Conservation (phyloP, 306 rosid species). For the peach (Prunus persica) region DNA sequence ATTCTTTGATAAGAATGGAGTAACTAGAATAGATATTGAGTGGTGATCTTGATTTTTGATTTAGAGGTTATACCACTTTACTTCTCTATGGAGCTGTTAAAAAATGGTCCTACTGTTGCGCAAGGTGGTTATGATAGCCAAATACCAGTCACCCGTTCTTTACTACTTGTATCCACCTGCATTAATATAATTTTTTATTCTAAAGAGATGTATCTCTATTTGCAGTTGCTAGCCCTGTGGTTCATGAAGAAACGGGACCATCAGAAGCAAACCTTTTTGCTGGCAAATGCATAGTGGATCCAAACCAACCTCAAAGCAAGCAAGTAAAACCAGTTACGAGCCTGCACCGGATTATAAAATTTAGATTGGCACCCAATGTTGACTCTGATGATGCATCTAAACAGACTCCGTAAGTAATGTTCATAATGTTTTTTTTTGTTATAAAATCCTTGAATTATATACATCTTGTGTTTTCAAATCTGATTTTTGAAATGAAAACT, state of each 20-base stretch:
- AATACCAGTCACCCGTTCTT: neutral
- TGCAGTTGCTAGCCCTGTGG: slow-evolving; percentile 49
- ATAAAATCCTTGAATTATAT: neutral
- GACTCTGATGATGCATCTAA: slow-evolving; percentile 28
- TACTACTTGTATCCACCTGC: neutral
- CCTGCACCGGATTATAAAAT: slow-evolving; percentile 61
- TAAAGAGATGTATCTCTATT: neutral
- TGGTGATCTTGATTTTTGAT: neutral
- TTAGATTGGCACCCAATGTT: slow-evolving; percentile 54
- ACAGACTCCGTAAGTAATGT: slow-evolving; percentile 22
- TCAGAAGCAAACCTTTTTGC: slow-evolving; percentile 56
- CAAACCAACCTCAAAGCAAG: slow-evolving; percentile 51
- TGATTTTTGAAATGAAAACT: neutral
- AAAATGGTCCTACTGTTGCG: neutral
- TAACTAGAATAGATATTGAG: neutral
- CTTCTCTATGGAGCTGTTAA: neutral
- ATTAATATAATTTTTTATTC: neutral
- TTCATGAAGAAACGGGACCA: slow-evolving; percentile 70
- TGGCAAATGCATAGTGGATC: slow-evolving; percentile 57
- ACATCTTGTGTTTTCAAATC: neutral
- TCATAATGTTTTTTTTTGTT: neutral
- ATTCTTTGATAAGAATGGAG: neutral
- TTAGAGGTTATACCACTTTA: neutral
- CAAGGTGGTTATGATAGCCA: neutral
- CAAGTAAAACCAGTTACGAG: slow-evolving; percentile 55